Conservation (phyloP, 148 eudicot species). For the Amaranthus hypochondriacus region DNA sequence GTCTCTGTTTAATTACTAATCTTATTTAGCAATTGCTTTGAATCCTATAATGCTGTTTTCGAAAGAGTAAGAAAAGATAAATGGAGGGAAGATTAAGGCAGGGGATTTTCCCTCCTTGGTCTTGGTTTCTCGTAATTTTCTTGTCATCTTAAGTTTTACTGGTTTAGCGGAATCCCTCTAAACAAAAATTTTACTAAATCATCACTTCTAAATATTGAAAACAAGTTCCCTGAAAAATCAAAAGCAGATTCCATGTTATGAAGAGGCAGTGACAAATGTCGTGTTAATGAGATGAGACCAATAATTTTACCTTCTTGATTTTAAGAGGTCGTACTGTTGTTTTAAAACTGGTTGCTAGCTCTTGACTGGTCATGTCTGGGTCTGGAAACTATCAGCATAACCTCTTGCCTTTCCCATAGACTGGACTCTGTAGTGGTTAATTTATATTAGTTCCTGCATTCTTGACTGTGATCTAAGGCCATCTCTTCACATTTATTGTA, state of each 20-base stretch:
- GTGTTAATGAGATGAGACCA: not conserved
- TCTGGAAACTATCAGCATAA: not conserved
- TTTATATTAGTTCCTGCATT: not conserved
- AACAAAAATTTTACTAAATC: not conserved
- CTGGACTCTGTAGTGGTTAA: not conserved
- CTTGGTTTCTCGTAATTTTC: not conserved
- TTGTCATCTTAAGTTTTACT: not conserved
- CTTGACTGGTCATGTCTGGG: not conserved
- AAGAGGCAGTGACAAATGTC: not conserved
- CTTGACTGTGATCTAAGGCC: not conserved
- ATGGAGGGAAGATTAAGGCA: not conserved
- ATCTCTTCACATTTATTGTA: not conserved
- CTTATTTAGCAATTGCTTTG: not conserved
- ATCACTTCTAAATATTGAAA: not conserved
- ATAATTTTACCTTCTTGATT: not conserved
- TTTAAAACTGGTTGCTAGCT: not conserved
- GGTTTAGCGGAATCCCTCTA: not conserved
- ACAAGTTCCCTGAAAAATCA: not conserved
- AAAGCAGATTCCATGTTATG: conserved; percentile 1
- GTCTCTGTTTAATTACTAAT: not conserved
- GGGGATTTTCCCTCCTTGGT: not conserved
- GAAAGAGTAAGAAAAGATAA: conserved; percentile 1
- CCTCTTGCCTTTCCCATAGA: not conserved
- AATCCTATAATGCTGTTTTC: conserved; percentile 2
- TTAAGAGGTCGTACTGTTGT: not conserved